Conservation (phyloP, 192 early-diverging fungal genomes). For the Podila epicladia region DNA sequence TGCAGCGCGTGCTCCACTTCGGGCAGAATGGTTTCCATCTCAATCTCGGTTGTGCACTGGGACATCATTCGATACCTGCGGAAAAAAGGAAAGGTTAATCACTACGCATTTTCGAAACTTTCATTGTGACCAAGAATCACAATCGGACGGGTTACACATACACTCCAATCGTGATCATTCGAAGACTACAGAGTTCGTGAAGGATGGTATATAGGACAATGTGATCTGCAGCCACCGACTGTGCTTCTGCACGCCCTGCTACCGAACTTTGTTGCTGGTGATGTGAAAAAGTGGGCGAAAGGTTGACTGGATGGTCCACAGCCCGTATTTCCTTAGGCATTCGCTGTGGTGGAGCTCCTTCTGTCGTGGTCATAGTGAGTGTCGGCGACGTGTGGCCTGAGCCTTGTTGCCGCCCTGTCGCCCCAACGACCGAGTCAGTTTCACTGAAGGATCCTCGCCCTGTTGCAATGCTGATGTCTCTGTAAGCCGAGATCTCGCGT, state of each 20-base stretch:
- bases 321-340: background rate
- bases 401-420: background rate
- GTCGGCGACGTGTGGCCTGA: background rate
- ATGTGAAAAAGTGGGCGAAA: constrained; percentile 14
- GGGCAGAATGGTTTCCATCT: constrained; percentile 22
- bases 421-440: background rate
- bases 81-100: background rate
- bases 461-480: constrained; percentile 1
- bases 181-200: constrained; percentile 36
- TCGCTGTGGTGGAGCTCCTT: background rate
- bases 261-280: background rate
- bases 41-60: constrained; percentile 40
- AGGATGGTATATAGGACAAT: constrained; percentile 42
- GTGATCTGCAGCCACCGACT: constrained; percentile 29
- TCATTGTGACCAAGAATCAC: background rate
- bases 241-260: background rate
- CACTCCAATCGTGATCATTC: constrained; percentile 35
- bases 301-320: constrained; percentile 6
- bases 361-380: background rate
- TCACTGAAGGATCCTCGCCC: background rate
- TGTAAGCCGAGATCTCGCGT: constrained; percentile 18
- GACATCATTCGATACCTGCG: constrained; percentile 51
- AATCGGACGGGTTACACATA: constrained; percentile 13
- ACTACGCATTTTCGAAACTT: background rate
- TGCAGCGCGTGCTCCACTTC: constrained; percentile 30